Base-by-base conservation (phyloP, 2,329 filamentous ascomycete species). In the Colletotrichum shisoi region DNA sequence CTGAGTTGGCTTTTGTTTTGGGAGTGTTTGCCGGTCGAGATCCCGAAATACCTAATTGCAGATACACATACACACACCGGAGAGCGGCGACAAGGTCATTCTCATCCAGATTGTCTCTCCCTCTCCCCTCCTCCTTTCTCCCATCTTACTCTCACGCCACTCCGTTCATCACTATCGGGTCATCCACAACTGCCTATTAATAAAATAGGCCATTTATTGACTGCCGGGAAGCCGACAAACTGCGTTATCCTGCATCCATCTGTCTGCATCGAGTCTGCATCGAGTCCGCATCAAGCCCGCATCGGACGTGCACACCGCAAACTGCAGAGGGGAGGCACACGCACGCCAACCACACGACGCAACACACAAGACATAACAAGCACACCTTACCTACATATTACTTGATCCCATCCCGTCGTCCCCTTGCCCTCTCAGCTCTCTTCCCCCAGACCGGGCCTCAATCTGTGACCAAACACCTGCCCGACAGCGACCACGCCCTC, bases 291-390 rank as follows among this genome's bases (percentile, higher is more conserved):
- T 34, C 31, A 34, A 34, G 31, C 31, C 31, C 31, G 31, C 31
- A 34, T 67, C 65, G 65, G 61, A 64, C 53, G 56, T 67, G 65
- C 65, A 65, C 65, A 67, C 65, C 65, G 65, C 65, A 67, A 67
- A 67, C 61, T 67, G 56, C 48, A 40, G 42, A 56, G 21, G 21
- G 3, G 34, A 31, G 11, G 51, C 31, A 42, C 37, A 44, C 24
- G 44, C 31, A 48, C 27, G 11, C 42, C 27, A 34, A 48, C 56
- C 39, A 39, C 27, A 39, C 17, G 17, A 48, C 21, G n/a, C 53
- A 42, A 42, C 48, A 48, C 57, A 21, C 56, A 53, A 24, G 17
- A 51, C 48, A 51, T 7, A 51, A 54, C 51, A 54, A 40, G 51
- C 52, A 54, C 45, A 53, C 37, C 40, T 64, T 60, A 54, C 39